Evolutionary conservation across 1,284 basidiomycete species (phyloP).

Genomic region (Cryptococcus hybrid): DNA sequence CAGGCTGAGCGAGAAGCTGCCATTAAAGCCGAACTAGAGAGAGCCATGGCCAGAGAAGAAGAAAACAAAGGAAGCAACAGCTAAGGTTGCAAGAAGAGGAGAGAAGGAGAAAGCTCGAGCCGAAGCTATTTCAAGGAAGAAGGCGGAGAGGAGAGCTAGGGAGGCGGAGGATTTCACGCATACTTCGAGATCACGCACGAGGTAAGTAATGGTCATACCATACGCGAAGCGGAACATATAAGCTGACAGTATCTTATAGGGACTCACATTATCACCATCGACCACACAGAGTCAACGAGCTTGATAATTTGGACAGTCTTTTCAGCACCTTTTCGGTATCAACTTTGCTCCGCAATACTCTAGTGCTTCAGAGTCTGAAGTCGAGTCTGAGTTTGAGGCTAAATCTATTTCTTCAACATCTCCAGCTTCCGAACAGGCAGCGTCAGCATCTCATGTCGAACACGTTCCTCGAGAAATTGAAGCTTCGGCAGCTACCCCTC

Average conservation of each 20-base stretch:
- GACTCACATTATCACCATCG: neutral
- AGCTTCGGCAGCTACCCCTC: constrained; percentile 36
- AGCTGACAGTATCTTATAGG: neutral
- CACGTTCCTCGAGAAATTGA: constrained; percentile 33
- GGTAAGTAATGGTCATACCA: constrained; percentile 7
- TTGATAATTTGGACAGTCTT: constrained; percentile 31
- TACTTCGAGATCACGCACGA: constrained; percentile 8
- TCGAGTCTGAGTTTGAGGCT: neutral
- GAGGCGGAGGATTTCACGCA: constrained; percentile 59
- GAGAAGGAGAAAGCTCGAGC: constrained; percentile 55
- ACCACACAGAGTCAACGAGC: constrained; percentile 7
- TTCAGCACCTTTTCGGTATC: constrained; percentile 41
- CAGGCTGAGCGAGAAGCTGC: constrained; percentile 14
- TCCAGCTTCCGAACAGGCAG: constrained; percentile 25
- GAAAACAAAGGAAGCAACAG: neutral
- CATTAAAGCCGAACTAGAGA: constrained; percentile 3
- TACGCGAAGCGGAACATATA: neutral
- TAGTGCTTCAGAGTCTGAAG: neutral
- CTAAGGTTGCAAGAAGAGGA: constrained; percentile 59
- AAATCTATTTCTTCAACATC: neutral
- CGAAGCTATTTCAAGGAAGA: constrained; percentile 42
- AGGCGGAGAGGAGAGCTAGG: constrained; percentile 70
- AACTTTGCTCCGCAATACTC: constrained; percentile 15
- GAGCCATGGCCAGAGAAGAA: neutral
- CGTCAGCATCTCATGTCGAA: constrained; percentile 34